A percentile compares a stretch with the other conserved stretches of the same genome.
Conservation (phyloP, 139 green algal species). For the Picochlorum sp. region DNA sequence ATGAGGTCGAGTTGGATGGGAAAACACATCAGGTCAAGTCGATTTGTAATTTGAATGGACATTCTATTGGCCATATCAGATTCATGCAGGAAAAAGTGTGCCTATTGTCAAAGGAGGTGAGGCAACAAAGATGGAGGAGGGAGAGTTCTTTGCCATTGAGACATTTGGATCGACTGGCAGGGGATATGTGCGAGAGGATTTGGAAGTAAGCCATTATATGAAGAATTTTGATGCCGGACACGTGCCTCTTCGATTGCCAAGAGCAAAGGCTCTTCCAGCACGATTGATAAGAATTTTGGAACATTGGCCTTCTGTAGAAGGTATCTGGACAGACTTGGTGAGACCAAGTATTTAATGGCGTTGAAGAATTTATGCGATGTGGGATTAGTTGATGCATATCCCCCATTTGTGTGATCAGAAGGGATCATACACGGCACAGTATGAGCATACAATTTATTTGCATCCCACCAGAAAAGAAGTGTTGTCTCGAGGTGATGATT, state of each 20-base stretch:
- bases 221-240: slow-evolving; percentile 90
- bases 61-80: slow-evolving; percentile 95
- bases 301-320: slow-evolving; percentile 96
- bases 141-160: slow-evolving; percentile 99
- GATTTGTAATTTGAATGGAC: slow-evolving; percentile 94
- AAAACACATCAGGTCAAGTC: slow-evolving; percentile 71
- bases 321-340: slow-evolving; percentile 90
- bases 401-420: slow-evolving; percentile 88
- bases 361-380: slow-evolving; percentile 95
- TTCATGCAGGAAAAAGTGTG: slow-evolving; percentile 89
- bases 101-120: slow-evolving; percentile 80
- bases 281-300: slow-evolving; percentile 95
- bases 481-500: slow-evolving; percentile 87
- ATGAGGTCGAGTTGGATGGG: slow-evolving; percentile 94
- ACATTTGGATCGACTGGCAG: slow-evolving; percentile 93
- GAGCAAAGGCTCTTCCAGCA: slow-evolving; percentile 82
- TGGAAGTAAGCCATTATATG: slow-evolving; percentile 99
- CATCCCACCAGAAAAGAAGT: slow-evolving; percentile 93
- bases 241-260: slow-evolving; percentile 83
- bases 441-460: slow-evolving; percentile 96
- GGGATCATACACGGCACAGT: slow-evolving; percentile 92
- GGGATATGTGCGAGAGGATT: slow-evolving; percentile 91
- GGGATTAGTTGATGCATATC: slow-evolving; percentile 89
- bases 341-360: slow-evolving; percentile 99
- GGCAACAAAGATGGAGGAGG: slow-evolving; percentile 94